Evolutionary conservation across 305 asterid genomes (phyloP).

Genomic region (Fraxinus dipetala): DNA sequence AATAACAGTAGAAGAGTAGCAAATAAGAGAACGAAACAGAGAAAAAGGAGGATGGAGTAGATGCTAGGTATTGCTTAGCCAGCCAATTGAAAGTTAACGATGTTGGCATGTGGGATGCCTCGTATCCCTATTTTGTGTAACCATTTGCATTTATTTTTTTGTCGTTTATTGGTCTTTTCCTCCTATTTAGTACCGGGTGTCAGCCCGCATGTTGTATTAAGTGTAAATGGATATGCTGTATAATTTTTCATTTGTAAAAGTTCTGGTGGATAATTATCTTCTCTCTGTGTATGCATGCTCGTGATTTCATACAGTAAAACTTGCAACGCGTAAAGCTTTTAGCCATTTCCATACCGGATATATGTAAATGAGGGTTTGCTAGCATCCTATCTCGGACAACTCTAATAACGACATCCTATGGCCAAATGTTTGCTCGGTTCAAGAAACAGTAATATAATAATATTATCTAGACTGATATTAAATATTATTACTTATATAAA

Average conservation of each 20-base stretch:
- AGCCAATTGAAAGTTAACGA: conserved; percentile 9
- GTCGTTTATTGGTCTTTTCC: neutral
- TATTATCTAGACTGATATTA: neutral
- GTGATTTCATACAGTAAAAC: neutral
- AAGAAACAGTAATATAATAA: neutral
- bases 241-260: neutral
- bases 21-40: neutral
- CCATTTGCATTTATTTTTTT: neutral
- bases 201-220: conserved; percentile 1
- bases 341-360: neutral
- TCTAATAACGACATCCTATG: neutral
- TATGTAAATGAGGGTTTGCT: neutral
- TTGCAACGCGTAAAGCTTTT: neutral
- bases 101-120: neutral
- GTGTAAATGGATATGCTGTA: conserved; percentile 38
- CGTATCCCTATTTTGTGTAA: conserved; percentile 7
- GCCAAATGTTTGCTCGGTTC: neutral
- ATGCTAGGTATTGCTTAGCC: conserved; percentile 9
- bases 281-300: neutral
- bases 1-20: conserved; percentile 81
- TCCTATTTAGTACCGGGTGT: neutral
- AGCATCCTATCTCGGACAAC: neutral
- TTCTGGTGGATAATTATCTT: neutral
- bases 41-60: neutral
- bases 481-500: neutral